phyloP scores from a whole-genome alignment of 306 rosid species.

The Inga oerstediana region DNA sequence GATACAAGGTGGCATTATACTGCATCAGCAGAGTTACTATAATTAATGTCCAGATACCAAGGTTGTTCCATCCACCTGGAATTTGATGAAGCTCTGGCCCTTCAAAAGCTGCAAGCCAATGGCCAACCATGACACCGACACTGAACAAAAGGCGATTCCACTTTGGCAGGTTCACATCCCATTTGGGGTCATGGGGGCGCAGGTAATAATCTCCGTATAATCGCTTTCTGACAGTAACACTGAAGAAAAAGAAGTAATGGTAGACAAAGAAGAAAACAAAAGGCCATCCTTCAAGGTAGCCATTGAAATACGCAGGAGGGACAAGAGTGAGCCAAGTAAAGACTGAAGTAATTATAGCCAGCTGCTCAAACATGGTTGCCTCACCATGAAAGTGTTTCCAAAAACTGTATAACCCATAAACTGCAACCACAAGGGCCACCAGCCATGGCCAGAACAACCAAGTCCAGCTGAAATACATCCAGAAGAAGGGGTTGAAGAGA shows the following conservation, averaged over 20 bases:
- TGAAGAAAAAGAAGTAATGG: slow-evolving; percentile 94
- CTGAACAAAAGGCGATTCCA: slow-evolving; percentile 70
- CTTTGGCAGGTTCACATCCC: slow-evolving; percentile 72
- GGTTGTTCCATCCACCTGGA: slow-evolving; percentile 74
- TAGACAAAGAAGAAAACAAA: slow-evolving; percentile 82
- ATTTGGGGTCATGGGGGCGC: slow-evolving; percentile 84
- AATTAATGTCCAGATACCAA: slow-evolving; percentile 71
- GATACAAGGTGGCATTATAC: slow-evolving; percentile 79
- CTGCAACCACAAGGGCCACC: slow-evolving; percentile 54
- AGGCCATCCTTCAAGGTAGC: slow-evolving; percentile 97
- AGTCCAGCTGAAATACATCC: slow-evolving; percentile 98
- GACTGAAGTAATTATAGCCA: slow-evolving; percentile 72
- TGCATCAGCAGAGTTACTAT: slow-evolving; percentile 69
- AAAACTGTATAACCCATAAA: slow-evolving; percentile 72
- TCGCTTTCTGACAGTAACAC: slow-evolving; percentile 77
- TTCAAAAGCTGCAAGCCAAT: slow-evolving; percentile 96
- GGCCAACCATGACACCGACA: slow-evolving; percentile 67
- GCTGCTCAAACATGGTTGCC: slow-evolving; percentile 77
- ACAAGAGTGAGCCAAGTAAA: slow-evolving; percentile 97
- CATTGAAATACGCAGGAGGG: slow-evolving; percentile 86
- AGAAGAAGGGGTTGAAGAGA: slow-evolving; percentile 78
- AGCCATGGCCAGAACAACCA: slow-evolving; percentile 98
- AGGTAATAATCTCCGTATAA: slow-evolving; percentile 79
- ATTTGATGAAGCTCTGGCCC: slow-evolving; percentile 86
- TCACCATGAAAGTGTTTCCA: slow-evolving; percentile 64